Percentiles rank a stretch among this genome's conserved stretches.
phyloP scores from a whole-genome alignment of 805 yeast genomes.

The Dipodascus geniculatus region DNA sequence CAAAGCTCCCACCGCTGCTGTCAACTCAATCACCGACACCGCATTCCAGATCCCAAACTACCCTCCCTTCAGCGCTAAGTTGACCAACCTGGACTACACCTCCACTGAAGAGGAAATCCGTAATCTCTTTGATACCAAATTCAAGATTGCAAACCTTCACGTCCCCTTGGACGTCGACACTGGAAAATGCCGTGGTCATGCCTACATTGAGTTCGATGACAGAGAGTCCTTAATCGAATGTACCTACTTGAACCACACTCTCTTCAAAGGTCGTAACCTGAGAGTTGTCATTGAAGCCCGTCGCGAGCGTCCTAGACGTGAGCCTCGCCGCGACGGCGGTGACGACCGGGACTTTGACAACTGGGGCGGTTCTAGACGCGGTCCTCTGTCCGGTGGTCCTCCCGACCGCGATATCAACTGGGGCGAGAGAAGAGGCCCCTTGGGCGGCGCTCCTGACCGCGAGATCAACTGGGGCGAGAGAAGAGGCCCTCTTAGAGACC shows the following conservation, averaged over 20 bases:
- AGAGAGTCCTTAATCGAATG: slow-evolving; percentile 72
- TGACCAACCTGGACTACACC: slow-evolving; percentile 79
- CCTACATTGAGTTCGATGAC: slow-evolving; percentile 77
- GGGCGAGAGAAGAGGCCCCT: slow-evolving; percentile 15
- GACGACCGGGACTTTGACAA: slow-evolving; percentile 38
- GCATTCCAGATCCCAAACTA: slow-evolving; percentile 81
- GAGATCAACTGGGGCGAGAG: slow-evolving; percentile 1
- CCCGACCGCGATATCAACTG: slow-evolving; percentile 6
- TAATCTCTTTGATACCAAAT: slow-evolving; percentile 29
- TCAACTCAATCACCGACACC: neutral
- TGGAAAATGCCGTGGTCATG: slow-evolving; percentile 73
- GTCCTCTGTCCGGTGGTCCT: slow-evolving; percentile 9
- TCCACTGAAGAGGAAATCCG: slow-evolving; percentile 45
- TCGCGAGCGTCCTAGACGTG: slow-evolving; percentile 29
- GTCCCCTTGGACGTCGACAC: slow-evolving; percentile 61
- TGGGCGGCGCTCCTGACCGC: slow-evolving; percentile 23
- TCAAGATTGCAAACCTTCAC: slow-evolving; percentile 41
- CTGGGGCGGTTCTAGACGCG: slow-evolving; percentile 26
- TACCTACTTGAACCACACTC: slow-evolving; percentile 57
- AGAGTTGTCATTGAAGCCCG: slow-evolving; percentile 67
- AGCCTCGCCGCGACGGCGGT: slow-evolving; percentile 11
- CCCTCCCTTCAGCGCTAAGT: slow-evolving; percentile 88
- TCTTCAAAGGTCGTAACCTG: slow-evolving; percentile 57
- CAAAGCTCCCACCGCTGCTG: neutral
- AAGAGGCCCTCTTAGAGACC: slow-evolving; percentile 26